Percentiles rank a stretch among this genome's conserved stretches.
Evolutionary conservation across 2,329 filamentous ascomycete genomes (phyloP).

Genomic region (Geosmithia morbida): DNA sequence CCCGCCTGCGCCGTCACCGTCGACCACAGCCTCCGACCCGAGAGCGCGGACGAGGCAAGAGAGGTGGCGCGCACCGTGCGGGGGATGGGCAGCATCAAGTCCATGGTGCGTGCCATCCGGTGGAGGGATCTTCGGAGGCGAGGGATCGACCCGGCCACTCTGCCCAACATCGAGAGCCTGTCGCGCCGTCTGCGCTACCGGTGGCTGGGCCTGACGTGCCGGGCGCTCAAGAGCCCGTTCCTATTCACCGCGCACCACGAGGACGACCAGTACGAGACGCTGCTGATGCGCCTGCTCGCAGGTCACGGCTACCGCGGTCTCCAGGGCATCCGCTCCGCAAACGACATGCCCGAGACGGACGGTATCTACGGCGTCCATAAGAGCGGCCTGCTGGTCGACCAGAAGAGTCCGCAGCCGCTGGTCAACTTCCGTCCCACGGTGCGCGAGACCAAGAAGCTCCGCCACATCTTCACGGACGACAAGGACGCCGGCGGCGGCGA

Average conservation of each 20-base stretch:
- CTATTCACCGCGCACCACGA: constrained; percentile 75
- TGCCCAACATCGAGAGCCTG: constrained; percentile 59
- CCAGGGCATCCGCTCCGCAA: constrained; percentile 48
- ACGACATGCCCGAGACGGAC: constrained; percentile 72
- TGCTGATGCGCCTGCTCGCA: constrained; percentile 61
- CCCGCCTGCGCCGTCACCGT: constrained; percentile 28
- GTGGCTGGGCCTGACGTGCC: constrained; percentile 48
- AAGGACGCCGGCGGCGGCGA: constrained; percentile 1
- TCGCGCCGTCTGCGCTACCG: constrained; percentile 66
- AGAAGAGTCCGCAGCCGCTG: constrained; percentile 17
- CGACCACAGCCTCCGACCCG: constrained; percentile 41
- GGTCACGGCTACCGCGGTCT: constrained; percentile 59
- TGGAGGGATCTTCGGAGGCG: constrained; percentile 28
- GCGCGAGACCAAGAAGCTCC: constrained; percentile 14
- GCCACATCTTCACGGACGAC: constrained; percentile 13
- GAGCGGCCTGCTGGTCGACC: constrained; percentile 43
- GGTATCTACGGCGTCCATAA: constrained; percentile 58
- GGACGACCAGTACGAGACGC: constrained; percentile 85
- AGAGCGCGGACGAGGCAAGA: constrained; percentile 35
- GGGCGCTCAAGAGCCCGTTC: constrained; percentile 31
- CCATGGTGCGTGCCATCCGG: constrained; percentile 12
- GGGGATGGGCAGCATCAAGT: constrained; percentile 18
- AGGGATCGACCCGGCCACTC: constrained; percentile 14
- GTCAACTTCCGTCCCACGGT: constrained; percentile 20
- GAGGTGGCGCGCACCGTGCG: constrained; percentile 25